These are phyloP conservation scores for Moesziomyces globuligerus DNA, from an alignment of 1,284 basidiomycete species.

Conservation along the genomic window DNA sequence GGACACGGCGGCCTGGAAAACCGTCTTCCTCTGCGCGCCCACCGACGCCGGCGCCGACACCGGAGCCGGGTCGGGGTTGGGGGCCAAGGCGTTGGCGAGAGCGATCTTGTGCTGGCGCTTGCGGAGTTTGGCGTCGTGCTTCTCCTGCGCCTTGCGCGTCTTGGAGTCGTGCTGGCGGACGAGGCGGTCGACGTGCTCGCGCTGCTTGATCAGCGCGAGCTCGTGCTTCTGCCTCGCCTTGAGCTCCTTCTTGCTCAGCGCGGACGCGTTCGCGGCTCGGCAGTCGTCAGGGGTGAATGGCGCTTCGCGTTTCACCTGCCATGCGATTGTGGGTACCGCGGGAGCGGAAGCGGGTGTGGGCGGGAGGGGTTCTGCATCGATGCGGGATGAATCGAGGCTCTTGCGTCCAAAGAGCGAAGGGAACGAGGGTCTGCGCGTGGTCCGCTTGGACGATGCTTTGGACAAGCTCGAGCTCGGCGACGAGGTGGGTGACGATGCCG, in stretches of 20 bases:
- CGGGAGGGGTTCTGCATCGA: constrained; percentile 7
- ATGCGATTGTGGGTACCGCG: background rate
- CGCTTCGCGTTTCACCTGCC: too few species aligned
- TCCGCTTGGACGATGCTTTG: constrained; percentile 16
- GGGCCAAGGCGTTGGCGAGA: constrained; percentile 6
- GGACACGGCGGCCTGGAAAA: constrained; percentile 31
- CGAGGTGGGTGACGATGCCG: constrained; percentile 7
- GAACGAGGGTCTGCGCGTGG: constrained; percentile 31
- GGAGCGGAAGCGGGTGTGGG: constrained; percentile 14
- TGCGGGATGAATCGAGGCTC: constrained; percentile 11
- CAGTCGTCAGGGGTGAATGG: constrained; percentile 16
- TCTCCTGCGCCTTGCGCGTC: constrained; percentile 29
- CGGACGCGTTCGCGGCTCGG: constrained; percentile 14
- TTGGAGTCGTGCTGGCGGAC: constrained; percentile 54
- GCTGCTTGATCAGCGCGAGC: constrained; percentile 46
- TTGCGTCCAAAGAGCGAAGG: constrained; percentile 43
- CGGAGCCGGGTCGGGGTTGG: background rate
- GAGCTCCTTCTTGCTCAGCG: constrained; percentile 44
- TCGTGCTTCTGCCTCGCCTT: constrained; percentile 54
- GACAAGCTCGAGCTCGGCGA: constrained; percentile 28
- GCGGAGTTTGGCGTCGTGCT: constrained; percentile 25
- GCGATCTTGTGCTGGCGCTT: constrained; percentile 23
- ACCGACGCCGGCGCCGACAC: background rate
- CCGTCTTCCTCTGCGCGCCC: constrained; percentile 17
- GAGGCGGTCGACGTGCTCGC: constrained; percentile 45